Evolutionary conservation across 1,284 basidiomycete genomes (phyloP).

Genomic region (Tilletia walkeri): DNA sequence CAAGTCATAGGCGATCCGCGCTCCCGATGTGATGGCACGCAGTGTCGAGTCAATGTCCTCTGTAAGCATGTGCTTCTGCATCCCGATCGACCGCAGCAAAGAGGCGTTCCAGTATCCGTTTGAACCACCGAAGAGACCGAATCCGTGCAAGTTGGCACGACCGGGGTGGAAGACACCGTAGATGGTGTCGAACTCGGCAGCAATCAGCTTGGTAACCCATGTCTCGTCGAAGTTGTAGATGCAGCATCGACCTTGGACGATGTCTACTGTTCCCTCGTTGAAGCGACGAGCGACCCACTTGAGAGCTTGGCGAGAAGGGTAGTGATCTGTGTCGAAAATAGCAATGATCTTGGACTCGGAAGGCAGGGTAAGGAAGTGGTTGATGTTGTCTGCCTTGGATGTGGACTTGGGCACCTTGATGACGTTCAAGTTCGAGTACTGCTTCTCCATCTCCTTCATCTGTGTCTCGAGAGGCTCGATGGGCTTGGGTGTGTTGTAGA

Average conservation of each 20-base stretch:
- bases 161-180: constrained; percentile 23
- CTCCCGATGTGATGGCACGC: constrained; percentile 21
- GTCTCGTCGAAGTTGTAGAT: constrained; percentile 22
- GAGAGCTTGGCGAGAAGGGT: constrained; percentile 10
- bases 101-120: constrained; percentile 22
- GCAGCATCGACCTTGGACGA: constrained; percentile 22
- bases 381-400: constrained; percentile 21
- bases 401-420: constrained; percentile 20
- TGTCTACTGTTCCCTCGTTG: constrained; percentile 19
- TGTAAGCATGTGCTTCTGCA: constrained; percentile 20
- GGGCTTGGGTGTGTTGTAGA: constrained; percentile 23
- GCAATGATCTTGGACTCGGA: constrained; percentile 22
- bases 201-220: constrained; percentile 19
- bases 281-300: constrained; percentile 20
- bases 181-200: constrained; percentile 22
- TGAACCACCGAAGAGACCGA: constrained; percentile 20
- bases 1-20: constrained; percentile 20
- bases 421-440: constrained; percentile 16
- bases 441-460: constrained; percentile 16
- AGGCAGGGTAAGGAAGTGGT: constrained; percentile 21
- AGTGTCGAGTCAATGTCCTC: constrained; percentile 23
- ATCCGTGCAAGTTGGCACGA: constrained; percentile 17
- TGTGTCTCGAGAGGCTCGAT: constrained; percentile 22
- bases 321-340: constrained; percentile 24
- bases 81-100: background rate